Conservation (phyloP, 371 early-diverging fungal species). For the Mucor indicus region DNA sequence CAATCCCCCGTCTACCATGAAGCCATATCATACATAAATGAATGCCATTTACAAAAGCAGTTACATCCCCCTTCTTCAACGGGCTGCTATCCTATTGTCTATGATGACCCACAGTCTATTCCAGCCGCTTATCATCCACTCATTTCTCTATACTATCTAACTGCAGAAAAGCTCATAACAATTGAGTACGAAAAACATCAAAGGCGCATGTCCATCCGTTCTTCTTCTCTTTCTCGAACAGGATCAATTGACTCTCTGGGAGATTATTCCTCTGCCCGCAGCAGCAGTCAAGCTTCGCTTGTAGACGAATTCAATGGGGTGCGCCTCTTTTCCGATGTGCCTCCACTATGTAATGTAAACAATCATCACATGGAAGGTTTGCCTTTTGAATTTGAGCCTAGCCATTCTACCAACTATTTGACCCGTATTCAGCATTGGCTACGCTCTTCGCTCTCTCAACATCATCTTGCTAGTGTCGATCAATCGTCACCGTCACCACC, state of each 20-base stretch:
- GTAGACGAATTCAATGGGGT: constrained; percentile 11
- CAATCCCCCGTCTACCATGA: constrained; percentile 31
- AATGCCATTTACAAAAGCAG: constrained; percentile 7
- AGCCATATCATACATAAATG: constrained; percentile 19
- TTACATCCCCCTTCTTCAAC: constrained; percentile 2
- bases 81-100: constrained; percentile 9
- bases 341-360: constrained; percentile 5
- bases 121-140: constrained; percentile 64
- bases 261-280: constrained; percentile 29
- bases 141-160: constrained; percentile 83
- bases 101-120: constrained; percentile 42
- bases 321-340: constrained; percentile 19
- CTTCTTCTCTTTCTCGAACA: constrained; percentile 32
- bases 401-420: constrained; percentile 34
- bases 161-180: constrained; percentile 70
- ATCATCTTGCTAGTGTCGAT: constrained; percentile 17
- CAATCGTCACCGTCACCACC: neutral
- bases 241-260: constrained; percentile 36
- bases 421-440: constrained; percentile 45
- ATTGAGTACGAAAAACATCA: constrained; percentile 29
- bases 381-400: constrained; percentile 27
- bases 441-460: constrained; percentile 40
- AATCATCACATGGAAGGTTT: constrained; percentile 6
- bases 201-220: constrained; percentile 3
- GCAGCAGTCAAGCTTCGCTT: constrained; percentile 40